Evolutionary conservation across 176 grass and related monocot species (phyloP).

Genomic region (Hyparrhenia diplandra): DNA sequence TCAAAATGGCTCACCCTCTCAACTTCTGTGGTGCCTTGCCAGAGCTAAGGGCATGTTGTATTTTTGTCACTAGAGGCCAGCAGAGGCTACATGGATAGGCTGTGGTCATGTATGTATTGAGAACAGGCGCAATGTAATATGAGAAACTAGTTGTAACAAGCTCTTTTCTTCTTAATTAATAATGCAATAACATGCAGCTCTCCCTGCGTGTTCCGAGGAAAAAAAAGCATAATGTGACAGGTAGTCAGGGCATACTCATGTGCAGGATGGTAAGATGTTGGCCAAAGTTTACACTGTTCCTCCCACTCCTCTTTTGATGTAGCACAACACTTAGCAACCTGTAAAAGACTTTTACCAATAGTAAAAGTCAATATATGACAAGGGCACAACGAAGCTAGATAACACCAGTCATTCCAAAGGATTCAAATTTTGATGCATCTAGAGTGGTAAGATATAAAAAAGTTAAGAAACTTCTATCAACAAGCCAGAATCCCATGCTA

Average conservation of each 20-base stretch:
- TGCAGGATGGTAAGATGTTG: slow-evolving; percentile 85
- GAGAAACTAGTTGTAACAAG: background rate
- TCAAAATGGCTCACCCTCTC: background rate
- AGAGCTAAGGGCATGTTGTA: background rate
- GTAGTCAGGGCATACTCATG: slow-evolving; percentile 44
- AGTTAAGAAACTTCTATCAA: background rate
- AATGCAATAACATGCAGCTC: background rate
- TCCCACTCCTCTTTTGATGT: slow-evolving; percentile 88
- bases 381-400: background rate
- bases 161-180: background rate
- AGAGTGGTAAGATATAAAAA: slow-evolving; percentile 8
- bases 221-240: background rate
- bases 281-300: slow-evolving; percentile 89
- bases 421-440: background rate
- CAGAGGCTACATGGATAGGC: background rate
- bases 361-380: slow-evolving; percentile 29
- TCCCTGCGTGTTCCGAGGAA: background rate
- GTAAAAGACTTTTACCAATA: slow-evolving; percentile 21
- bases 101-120: background rate
- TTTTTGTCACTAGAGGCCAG: background rate
- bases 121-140: background rate
- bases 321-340: slow-evolving; percentile 79
- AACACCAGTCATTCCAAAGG: background rate
- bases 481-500: background rate
- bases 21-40: background rate